Evolutionary conservation across 1,284 basidiomycete species (phyloP), one percentile per base, ranked within the genome.

Genomic region (Pseudozyma pruni): DNA sequence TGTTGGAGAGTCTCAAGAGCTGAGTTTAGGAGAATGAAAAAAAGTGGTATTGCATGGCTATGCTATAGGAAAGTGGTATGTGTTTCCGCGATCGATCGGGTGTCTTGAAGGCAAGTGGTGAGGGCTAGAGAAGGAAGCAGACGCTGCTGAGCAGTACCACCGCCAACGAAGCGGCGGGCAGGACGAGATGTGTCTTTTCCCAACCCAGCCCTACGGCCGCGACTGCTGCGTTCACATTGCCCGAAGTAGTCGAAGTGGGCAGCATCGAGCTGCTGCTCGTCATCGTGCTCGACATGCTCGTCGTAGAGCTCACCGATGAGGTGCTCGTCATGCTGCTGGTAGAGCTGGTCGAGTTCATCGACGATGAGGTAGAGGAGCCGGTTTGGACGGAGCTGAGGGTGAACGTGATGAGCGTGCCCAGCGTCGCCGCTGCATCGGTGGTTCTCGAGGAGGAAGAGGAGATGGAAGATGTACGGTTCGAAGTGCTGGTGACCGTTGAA

Each of bases 1-100:
- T 87, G 34, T 23, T 74, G 34, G 67, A 66, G 4, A 31, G 50
- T 35, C 58, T 76, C 14, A 57, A 49, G 50, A 58, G 39, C 49
- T 72, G 49, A 52, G 27, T 4, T 14, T 16, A 17, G n/a, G 11
- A 13, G 16, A 39, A 29, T 11, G 14, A 35, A 8, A 17, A 42
- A 35, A 20, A 9, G 35, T 32, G 35, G 10, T 17, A 48, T 48
- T 37, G 35, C 25, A 48, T 38, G n/a, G 13, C 25, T 29, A 7
- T 37, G 20, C 8, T 27, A n/a, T 37, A 50, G 25, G n/a, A 32
- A 20, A 22, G 10, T 41, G 48, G 14, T 20, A 20, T 41, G 20
- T n/a, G 31, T n/a, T n/a, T n/a, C n/a, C n/a, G n/a, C n/a, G n/a
- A n/a, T n/a, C n/a, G n/a, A n/a, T n/a, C n/a, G n/a, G n/a, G n/a